Evolutionary conservation across 768 basidiomycete genomes (phyloP).

Genomic region (Auriscalpium microsporum): DNA sequence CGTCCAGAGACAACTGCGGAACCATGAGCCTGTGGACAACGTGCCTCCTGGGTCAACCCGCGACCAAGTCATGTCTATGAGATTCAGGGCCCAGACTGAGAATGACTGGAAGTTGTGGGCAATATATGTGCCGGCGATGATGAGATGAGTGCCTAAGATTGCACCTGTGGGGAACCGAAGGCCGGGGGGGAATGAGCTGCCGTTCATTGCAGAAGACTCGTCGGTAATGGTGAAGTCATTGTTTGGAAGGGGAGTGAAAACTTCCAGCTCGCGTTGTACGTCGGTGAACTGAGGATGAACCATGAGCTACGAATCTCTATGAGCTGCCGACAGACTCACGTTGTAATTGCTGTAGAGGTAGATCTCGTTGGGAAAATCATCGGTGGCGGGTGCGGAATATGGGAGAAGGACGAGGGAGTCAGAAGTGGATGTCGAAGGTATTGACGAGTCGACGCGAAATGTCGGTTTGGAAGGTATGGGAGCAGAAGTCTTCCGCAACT

Average conservation of each 20-base stretch:
- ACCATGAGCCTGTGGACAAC: constrained; percentile 88
- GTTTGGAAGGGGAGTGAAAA: constrained; percentile 75
- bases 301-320: constrained; percentile 8
- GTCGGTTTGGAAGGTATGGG: constrained; percentile 47
- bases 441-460: constrained; percentile 43
- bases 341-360: constrained; percentile 96
- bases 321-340: constrained; percentile 34
- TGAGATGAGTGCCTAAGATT: constrained; percentile 81
- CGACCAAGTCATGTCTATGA: constrained; percentile 75
- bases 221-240: constrained; percentile 73
- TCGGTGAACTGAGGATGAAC: constrained; percentile 65
- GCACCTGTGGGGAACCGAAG: constrained; percentile 95
- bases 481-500: constrained; percentile 36
- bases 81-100: constrained; percentile 92
- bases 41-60: constrained; percentile 85
- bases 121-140: constrained; percentile 93
- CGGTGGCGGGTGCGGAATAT: constrained; percentile 63
- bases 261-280: constrained; percentile 90
- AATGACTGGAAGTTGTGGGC: constrained; percentile 92
- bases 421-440: constrained; percentile 30
- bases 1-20: constrained; percentile 82
- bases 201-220: constrained; percentile 73
- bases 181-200: constrained; percentile 81
- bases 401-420: constrained; percentile 64
- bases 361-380: constrained; percentile 77